These are phyloP conservation scores for Oehlia diaphana DNA, from an alignment of 192 early-diverging fungal species.

Conservation along the genomic window DNA sequence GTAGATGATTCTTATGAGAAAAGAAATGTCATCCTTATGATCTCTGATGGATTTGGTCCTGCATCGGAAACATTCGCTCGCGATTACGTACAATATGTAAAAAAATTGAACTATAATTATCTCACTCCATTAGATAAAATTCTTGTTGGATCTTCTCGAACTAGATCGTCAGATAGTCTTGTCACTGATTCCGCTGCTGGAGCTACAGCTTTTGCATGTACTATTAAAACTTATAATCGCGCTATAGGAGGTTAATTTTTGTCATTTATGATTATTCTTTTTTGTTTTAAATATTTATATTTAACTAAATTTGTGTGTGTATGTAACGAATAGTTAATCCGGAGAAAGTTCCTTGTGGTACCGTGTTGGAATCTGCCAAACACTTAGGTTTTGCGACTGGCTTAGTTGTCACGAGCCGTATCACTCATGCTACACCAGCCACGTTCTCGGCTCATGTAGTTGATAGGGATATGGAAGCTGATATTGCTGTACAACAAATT, in stretches of 20 bases:
- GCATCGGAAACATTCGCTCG: slow-evolving; percentile 89
- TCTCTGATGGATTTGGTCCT: slow-evolving; percentile 94
- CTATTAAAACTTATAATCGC: slow-evolving; percentile 89
- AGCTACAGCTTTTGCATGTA: slow-evolving; percentile 94
- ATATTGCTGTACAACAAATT: slow-evolving; percentile 89
- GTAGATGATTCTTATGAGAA: slow-evolving; percentile 32
- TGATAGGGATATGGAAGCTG: slow-evolving; percentile 76
- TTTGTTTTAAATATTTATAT: no score
- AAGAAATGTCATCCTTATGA: slow-evolving; percentile 90
- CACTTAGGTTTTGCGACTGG: slow-evolving; percentile 79
- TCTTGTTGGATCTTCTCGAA: slow-evolving; percentile 87
- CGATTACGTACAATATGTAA: slow-evolving; percentile 71
- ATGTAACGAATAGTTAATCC: slow-evolving; percentile 51
- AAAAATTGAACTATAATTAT: slow-evolving; percentile 47
- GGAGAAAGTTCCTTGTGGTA: slow-evolving; percentile 77
- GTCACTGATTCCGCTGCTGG: slow-evolving; percentile 98
- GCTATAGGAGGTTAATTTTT: slow-evolving; percentile 74
- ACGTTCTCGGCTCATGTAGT: slow-evolving; percentile 81
- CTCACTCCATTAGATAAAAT: slow-evolving; percentile 65
- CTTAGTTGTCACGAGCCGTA: slow-evolving; percentile 90
- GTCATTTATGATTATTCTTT: not conserved
- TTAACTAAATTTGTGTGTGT: no score
- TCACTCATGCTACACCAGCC: slow-evolving; percentile 92
- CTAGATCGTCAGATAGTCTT: slow-evolving; percentile 74
- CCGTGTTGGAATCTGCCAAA: slow-evolving; percentile 95